A percentile compares a stretch with the other conserved stretches of the same genome.
phyloP scores from a whole-genome alignment of 139 green algal genomes.

The Asterochloris erici region DNA sequence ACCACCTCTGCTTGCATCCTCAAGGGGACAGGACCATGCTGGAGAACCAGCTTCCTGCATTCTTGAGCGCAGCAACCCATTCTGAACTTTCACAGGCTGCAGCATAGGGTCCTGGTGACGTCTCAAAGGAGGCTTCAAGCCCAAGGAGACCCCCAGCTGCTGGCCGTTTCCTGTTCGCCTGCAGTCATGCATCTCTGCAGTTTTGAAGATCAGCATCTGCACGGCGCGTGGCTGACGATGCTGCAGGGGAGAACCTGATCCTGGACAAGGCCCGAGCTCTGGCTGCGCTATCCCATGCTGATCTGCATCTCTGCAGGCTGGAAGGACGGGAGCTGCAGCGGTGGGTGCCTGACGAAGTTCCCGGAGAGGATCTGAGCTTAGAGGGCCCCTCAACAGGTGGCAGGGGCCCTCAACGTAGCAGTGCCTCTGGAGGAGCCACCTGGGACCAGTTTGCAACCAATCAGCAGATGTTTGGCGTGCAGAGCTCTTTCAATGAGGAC shows the following conservation, averaged over 20 bases:
- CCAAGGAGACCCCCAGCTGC: too few species aligned
- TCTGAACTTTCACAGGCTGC: neutral
- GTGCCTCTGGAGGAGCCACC: conserved; percentile 15
- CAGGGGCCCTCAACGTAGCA: neutral
- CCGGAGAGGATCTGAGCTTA: conserved; percentile 5
- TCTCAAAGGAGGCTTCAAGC: too few species aligned
- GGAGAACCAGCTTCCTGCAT: neutral
- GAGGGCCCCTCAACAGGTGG: conserved; percentile 17
- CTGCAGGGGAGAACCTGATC: too few species aligned
- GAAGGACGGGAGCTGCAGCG: conserved; percentile 64
- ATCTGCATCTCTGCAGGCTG: conserved; percentile 2
- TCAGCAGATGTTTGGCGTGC: conserved; percentile 77
- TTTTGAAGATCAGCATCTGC: too few species aligned
- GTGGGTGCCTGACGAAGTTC: conserved; percentile 61
- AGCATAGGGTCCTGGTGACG: neutral
- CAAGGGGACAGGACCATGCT: too few species aligned
- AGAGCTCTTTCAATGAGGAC: conserved; percentile 75
- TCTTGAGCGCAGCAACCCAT: neutral
- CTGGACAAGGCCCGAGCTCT: too few species aligned
- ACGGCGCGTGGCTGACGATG: too few species aligned
- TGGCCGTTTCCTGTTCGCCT: too few species aligned
- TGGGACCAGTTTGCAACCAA: conserved; percentile 96
- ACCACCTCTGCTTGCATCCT: too few species aligned
- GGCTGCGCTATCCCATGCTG: neutral
- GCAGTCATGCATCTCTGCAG: too few species aligned